A percentile compares a stretch with the other conserved stretches of the same genome.
phyloP scores from a whole-genome alignment of 192 early-diverging fungal species.

The Lobosporangium transversale region DNA sequence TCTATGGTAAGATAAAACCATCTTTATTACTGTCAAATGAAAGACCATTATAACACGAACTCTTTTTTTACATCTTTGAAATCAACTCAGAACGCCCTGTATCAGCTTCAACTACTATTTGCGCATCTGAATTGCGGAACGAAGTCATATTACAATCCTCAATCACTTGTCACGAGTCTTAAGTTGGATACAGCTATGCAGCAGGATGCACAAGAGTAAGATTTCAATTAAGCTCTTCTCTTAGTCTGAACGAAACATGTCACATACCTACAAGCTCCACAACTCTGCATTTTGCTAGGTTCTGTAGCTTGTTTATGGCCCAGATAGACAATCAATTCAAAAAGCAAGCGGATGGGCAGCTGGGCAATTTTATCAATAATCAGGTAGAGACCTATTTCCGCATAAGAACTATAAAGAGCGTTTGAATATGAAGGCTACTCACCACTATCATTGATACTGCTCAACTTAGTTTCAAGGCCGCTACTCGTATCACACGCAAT shows the following conservation, averaged over 20 bases:
- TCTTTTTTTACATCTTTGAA: background rate
- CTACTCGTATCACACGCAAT: conserved; percentile 42
- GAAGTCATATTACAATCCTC: conserved; percentile 34
- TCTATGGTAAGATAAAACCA: conserved; percentile 12
- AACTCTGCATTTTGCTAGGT: no score
- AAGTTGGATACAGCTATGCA: conserved; percentile 43
- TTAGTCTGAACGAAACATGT: no score
- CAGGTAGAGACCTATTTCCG: conserved; percentile 5
- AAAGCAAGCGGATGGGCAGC: conserved; percentile 3
- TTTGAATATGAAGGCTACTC: no score
- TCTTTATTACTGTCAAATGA: background rate
- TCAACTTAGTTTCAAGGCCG: conserved; percentile 36
- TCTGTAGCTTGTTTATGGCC: conserved; percentile 51
- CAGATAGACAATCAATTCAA: conserved; percentile 41
- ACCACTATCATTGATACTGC: background rate
- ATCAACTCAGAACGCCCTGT: conserved; percentile 23
- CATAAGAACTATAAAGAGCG: background rate
- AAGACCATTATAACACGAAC: no score
- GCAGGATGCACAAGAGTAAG: conserved; percentile 59
- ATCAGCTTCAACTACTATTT: conserved; percentile 50
- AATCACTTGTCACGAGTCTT: conserved; percentile 32
- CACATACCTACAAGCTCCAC: no score
- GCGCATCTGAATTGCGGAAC: conserved; percentile 32
- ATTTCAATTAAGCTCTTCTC: background rate
- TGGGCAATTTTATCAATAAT: conserved; percentile 32